Conservation (phyloP, 495 filamentous ascomycete genomes). For the Bathelium albidoporum region DNA sequence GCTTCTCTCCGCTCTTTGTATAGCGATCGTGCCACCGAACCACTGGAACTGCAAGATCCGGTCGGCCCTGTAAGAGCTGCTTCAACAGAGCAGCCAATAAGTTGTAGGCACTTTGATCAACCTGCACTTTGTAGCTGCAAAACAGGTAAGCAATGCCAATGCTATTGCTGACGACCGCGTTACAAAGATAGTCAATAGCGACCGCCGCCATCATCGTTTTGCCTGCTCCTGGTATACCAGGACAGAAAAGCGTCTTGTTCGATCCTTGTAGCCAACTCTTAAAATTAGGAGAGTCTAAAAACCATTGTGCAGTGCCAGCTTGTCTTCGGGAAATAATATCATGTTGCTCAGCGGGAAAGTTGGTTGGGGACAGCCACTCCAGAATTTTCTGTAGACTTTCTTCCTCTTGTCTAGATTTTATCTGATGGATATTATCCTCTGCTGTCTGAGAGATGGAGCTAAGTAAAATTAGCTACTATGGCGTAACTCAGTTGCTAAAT, state of each 20-base stretch:
- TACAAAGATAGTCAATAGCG: slow-evolving; percentile 22
- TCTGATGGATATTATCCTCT: no score
- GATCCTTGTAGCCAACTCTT: slow-evolving; percentile 25
- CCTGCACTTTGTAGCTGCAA: slow-evolving; percentile 31
- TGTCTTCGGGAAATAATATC: slow-evolving; percentile 29
- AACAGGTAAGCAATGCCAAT: slow-evolving; percentile 35
- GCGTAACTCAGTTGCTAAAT: no score
- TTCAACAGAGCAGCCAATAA: slow-evolving; percentile 33
- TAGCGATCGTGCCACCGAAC: slow-evolving; percentile 18
- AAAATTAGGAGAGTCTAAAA: slow-evolving; percentile 30
- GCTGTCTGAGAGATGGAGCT: no score
- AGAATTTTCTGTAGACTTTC: no score
- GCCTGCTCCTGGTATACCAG: slow-evolving; percentile 30
- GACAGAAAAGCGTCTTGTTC: slow-evolving; percentile 28
- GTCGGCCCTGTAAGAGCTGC: slow-evolving; percentile 27
- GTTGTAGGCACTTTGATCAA: slow-evolving; percentile 27
- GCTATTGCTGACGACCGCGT: slow-evolving; percentile 8
- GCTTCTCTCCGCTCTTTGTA: slow-evolving; percentile 10
- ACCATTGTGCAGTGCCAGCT: slow-evolving; percentile 35
- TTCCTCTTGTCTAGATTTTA: no score
- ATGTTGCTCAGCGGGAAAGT: slow-evolving; percentile 25
- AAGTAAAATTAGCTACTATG: no score
- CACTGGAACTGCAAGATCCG: slow-evolving; percentile 21
- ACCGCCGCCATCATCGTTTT: slow-evolving; percentile 25
- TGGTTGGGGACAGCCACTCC: background rate